Evolutionary conservation across 768 basidiomycete species (phyloP).

Genomic region (Lactarius hengduanensis): DNA sequence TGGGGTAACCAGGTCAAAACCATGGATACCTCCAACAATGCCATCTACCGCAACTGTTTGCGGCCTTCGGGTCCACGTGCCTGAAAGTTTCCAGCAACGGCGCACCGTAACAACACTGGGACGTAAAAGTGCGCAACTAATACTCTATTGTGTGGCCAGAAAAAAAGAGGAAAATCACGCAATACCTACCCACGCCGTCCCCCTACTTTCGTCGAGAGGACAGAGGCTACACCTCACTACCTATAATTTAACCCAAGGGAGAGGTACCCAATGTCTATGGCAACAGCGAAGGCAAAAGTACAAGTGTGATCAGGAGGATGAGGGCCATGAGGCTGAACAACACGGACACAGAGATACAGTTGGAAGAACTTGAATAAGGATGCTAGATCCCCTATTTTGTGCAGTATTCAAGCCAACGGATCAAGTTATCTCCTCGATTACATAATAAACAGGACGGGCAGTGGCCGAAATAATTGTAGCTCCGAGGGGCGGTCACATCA

Average conservation of each 20-base stretch:
- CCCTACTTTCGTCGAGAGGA: background rate
- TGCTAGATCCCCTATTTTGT: no score
- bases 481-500: conserved; percentile 24
- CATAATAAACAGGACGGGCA: conserved; percentile 5
- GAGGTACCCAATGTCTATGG: background rate
- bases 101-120: background rate
- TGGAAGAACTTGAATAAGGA: no score
- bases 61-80: background rate
- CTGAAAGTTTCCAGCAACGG: background rate
- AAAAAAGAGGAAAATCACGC: background rate
- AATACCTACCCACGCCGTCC: background rate
- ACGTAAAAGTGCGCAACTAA: background rate
- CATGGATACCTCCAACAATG: no score
- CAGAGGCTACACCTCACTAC: no score
- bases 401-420: no score
- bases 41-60: background rate
- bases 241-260: background rate
- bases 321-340: no score
- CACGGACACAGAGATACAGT: no score
- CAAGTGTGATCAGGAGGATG: background rate
- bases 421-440: conserved; percentile 1
- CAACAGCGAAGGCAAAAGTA: background rate
- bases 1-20: background rate
- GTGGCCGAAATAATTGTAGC: conserved; percentile 26
- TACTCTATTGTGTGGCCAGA: background rate